Conservation (phyloP, 2,329 filamentous ascomycete species). For the Chaetomium sp. region DNA sequence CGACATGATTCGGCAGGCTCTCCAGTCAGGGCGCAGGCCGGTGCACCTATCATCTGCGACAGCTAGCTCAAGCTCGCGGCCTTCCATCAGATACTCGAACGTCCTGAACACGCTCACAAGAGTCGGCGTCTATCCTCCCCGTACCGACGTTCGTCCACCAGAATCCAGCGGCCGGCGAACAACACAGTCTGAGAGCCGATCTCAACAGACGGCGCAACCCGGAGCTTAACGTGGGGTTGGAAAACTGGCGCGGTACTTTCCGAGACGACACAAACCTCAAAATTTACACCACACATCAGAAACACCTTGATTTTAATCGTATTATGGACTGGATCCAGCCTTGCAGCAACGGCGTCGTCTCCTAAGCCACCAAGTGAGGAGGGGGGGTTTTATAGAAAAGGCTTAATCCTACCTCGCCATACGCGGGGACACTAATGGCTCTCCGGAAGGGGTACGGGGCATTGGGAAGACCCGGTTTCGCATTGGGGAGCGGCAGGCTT, state of each 20-base stretch:
- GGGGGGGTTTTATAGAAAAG: not conserved
- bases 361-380: not conserved
- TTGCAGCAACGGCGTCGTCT: not conserved
- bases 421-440: not conserved
- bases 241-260: not conserved
- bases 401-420: not conserved
- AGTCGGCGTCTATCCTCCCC: slow-evolving; percentile 21
- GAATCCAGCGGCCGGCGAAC: slow-evolving; percentile 7
- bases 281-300: not conserved
- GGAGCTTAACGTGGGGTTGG: not conserved
- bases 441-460: not conserved
- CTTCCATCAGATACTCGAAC: slow-evolving; percentile 25
- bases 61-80: slow-evolving; percentile 17
- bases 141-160: slow-evolving; percentile 19
- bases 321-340: slow-evolving; percentile 21
- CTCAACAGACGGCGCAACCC: slow-evolving; percentile 17
- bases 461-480: not conserved
- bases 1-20: slow-evolving; percentile 52
- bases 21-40: slow-evolving; percentile 44
- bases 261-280: not conserved
- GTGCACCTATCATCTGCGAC: slow-evolving; percentile 19
- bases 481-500: not conserved
- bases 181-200: slow-evolving; percentile 1
- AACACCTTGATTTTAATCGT: slow-evolving; percentile 19
- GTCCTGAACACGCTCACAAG: slow-evolving; percentile 21